phyloP scores from a whole-genome alignment of 2,329 filamentous ascomycete genomes.

The Trichothecium sympodiale region DNA sequence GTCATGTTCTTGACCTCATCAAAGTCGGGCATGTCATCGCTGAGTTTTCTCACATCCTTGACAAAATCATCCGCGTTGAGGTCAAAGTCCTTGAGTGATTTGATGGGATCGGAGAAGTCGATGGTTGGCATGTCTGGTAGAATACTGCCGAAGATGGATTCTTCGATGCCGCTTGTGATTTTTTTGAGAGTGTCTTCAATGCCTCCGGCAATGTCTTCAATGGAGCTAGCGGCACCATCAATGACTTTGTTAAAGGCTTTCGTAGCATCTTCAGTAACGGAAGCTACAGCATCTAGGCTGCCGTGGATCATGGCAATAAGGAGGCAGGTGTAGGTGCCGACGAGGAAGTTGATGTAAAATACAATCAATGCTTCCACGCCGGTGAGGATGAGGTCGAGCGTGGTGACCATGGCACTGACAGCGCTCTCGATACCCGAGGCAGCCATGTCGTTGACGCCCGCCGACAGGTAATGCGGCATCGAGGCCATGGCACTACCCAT shows the following conservation, averaged over 20 bases:
- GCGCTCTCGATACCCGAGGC: conserved; percentile 70
- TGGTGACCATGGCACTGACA: conserved; percentile 66
- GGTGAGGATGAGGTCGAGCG: conserved; percentile 69
- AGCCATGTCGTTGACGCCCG: conserved; percentile 78
- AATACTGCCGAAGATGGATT: conserved; percentile 38
- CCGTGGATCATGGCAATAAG: conserved; percentile 75
- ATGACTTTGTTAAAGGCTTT: conserved; percentile 38
- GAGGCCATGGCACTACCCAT: conserved; percentile 93
- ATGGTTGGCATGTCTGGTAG: conserved; percentile 36
- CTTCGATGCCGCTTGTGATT: conserved; percentile 31
- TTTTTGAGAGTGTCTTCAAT: conserved; percentile 36
- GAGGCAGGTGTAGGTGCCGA: conserved; percentile 81
- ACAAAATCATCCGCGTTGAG: conserved; percentile 58
- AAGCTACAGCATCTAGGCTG: conserved; percentile 56
- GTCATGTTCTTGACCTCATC: conserved; percentile 75
- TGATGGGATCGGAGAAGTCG: conserved; percentile 54
- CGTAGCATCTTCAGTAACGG: conserved; percentile 41
- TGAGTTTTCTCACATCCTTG: conserved; percentile 58
- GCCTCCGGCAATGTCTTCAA: conserved; percentile 46
- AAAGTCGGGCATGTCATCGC: conserved; percentile 73
- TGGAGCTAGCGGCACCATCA: conserved; percentile 42
- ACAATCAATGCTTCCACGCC: conserved; percentile 79
- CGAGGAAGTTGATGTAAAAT: conserved; percentile 87
- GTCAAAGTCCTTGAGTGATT: conserved; percentile 57
- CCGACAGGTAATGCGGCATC: conserved; percentile 90